These are phyloP conservation scores for Scheffersomyces amazonensis DNA, from an alignment of 805 yeast genomes.

Conservation along the genomic window DNA sequence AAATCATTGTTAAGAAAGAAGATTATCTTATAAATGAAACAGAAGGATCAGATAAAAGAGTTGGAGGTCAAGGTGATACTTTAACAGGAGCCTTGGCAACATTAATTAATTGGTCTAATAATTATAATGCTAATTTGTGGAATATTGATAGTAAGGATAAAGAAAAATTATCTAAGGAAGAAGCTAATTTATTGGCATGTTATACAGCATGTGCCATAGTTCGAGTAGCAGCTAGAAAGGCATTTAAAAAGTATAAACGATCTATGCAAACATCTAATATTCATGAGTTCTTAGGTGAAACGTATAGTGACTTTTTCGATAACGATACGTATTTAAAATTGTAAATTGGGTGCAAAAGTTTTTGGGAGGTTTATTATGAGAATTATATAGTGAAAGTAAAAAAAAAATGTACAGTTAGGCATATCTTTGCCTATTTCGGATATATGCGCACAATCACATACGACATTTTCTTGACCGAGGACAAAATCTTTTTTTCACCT, in stretches of 20 bases:
- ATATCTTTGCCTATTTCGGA: no score
- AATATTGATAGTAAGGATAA: slow-evolving; percentile 13
- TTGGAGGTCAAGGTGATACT: slow-evolving; percentile 97
- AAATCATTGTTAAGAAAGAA: slow-evolving; percentile 56
- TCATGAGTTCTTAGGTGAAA: slow-evolving; percentile 62
- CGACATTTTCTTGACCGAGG: no score
- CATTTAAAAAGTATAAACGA: slow-evolving; percentile 64
- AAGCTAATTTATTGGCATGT: slow-evolving; percentile 50
- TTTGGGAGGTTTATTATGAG: no score
- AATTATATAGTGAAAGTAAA: no score
- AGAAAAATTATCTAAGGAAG: slow-evolving; percentile 24
- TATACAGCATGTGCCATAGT: slow-evolving; percentile 72
- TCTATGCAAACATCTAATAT: slow-evolving; percentile 85
- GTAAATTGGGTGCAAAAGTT: background rate
- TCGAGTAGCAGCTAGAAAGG: slow-evolving; percentile 59
- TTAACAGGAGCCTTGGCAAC: slow-evolving; percentile 84
- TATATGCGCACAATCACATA: no score
- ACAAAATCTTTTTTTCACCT: no score
- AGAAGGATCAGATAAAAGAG: slow-evolving; percentile 73
- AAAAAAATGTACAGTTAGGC: no score
- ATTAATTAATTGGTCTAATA: slow-evolving; percentile 73
- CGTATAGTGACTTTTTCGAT: slow-evolving; percentile 45
- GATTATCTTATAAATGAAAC: slow-evolving; percentile 40
- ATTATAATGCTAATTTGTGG: slow-evolving; percentile 63
- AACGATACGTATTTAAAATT: background rate